Conservation (phyloP, 108 stramenopile genomes). For the Cyclotella cryptica region DNA sequence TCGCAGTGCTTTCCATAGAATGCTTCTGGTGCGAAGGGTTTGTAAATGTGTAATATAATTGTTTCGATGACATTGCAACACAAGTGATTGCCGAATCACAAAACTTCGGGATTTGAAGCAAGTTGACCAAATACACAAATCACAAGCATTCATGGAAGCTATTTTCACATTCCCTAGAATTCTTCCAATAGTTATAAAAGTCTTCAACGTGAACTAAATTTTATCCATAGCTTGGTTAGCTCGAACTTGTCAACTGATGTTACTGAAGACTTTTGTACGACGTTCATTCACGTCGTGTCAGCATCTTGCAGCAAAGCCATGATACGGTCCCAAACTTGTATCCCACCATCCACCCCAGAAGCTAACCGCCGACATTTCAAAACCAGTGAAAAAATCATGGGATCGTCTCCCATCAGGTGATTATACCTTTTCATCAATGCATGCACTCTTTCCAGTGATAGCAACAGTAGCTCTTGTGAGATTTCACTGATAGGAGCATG, state of each 20-base stretch:
- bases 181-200: no score
- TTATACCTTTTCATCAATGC: constrained; percentile 33
- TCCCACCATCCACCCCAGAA: constrained; percentile 22
- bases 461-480: constrained; percentile 5
- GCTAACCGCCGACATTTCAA: constrained; percentile 26
- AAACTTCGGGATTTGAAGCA: no score
- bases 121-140: no score
- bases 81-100: no score
- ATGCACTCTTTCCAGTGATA: constrained; percentile 28
- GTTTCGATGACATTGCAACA: neutral
- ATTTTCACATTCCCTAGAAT: no score
- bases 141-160: no score
- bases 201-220: no score
- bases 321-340: constrained; percentile 23
- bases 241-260: no score
- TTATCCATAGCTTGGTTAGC: no score
- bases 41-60: neutral
- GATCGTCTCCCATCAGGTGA: neutral
- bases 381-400: constrained; percentile 15
- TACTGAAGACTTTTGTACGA: neutral
- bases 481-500: neutral
- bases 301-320: neutral
- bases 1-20: no score
- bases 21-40: no score
- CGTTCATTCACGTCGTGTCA: neutral